Evolutionary conservation across 495 filamentous ascomycete genomes (phyloP).

Genomic region (Apiosordaria backusii): DNA sequence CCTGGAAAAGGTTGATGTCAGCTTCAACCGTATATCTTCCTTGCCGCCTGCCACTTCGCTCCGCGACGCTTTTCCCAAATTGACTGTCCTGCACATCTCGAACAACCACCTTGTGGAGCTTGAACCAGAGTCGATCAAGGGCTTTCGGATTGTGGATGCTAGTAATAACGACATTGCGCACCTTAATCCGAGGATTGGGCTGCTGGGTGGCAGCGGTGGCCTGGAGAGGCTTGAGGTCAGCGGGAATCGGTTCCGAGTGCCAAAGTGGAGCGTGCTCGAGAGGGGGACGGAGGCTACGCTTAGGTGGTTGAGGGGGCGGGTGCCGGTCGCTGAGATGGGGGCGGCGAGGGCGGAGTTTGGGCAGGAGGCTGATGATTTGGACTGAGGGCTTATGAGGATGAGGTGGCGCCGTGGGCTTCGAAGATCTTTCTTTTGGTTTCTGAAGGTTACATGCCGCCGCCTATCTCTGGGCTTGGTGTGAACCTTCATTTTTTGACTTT

Average conservation of each 20-base stretch:
- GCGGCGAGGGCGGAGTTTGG: slow-evolving; percentile 43
- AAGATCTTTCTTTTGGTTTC: neutral
- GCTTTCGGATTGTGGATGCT: slow-evolving; percentile 71
- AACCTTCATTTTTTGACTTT: too few relatives aligned
- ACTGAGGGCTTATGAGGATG: slow-evolving; percentile 18
- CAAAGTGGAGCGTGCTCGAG: slow-evolving; percentile 79
- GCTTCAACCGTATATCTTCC: slow-evolving; percentile 67
- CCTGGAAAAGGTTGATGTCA: slow-evolving; percentile 73
- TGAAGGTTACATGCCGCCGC: neutral
- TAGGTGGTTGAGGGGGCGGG: slow-evolving; percentile 73
- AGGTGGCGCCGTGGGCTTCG: neutral
- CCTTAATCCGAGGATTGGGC: slow-evolving; percentile 73
- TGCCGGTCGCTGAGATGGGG: slow-evolving; percentile 62
- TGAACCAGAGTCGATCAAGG: slow-evolving; percentile 67
- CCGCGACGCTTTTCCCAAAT: slow-evolving; percentile 56
- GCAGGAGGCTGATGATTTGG: slow-evolving; percentile 32
- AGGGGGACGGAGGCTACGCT: slow-evolving; percentile 86
- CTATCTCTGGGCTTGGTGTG: too few relatives aligned
- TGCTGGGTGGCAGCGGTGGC: slow-evolving; percentile 58
- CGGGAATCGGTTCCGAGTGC: slow-evolving; percentile 81
- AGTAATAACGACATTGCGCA: slow-evolving; percentile 76
- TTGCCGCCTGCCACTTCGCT: slow-evolving; percentile 57
- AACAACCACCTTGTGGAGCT: slow-evolving; percentile 75
- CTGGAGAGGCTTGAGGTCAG: slow-evolving; percentile 59
- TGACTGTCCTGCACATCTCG: slow-evolving; percentile 63